Evolutionary conservation across 2,329 filamentous ascomycete species (phyloP).

Genomic region (Hypoxylon sp.): DNA sequence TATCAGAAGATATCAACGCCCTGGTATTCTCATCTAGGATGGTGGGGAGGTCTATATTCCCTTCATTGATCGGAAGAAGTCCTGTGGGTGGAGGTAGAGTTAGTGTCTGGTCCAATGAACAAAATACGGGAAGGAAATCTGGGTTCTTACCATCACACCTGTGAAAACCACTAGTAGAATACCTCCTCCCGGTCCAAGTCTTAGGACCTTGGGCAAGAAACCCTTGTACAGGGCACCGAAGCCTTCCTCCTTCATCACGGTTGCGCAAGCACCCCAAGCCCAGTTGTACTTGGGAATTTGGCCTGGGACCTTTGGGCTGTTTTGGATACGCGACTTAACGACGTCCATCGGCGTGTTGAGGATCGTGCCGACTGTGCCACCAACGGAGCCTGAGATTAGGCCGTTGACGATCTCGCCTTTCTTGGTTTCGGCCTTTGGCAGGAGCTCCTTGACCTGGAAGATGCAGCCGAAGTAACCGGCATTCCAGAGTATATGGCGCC

Average conservation of each 20-base stretch:
- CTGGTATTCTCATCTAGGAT: background rate
- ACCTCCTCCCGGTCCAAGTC: constrained; percentile 66
- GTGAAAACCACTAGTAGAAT: constrained; percentile 89
- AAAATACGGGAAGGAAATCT: background rate
- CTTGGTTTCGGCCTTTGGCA: constrained; percentile 88
- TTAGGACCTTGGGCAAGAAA: constrained; percentile 93
- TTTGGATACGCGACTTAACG: constrained; percentile 98
- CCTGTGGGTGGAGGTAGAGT: constrained; percentile 28
- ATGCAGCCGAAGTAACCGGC: constrained; percentile 86
- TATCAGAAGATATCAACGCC: constrained; percentile 7
- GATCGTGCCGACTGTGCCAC: constrained; percentile 89
- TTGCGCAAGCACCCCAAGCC: constrained; percentile 90
- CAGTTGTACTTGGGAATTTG: constrained; percentile 96
- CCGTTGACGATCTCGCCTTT: constrained; percentile 87
- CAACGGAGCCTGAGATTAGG: constrained; percentile 85
- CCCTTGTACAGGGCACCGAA: constrained; percentile 96
- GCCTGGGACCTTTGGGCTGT: constrained; percentile 87
- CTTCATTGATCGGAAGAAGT: constrained; percentile 49
- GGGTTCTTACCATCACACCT: constrained; percentile 72
- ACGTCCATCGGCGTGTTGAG: constrained; percentile 78
- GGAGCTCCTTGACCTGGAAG: constrained; percentile 90
- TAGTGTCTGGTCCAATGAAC: constrained; percentile 4
- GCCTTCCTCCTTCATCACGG: constrained; percentile 93
- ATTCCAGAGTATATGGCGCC: constrained; percentile 83
- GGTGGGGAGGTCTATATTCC: constrained; percentile 23